These are phyloP conservation scores for Mimosa bimucronata DNA, from an alignment of 306 rosid genomes.

Conservation along the genomic window DNA sequence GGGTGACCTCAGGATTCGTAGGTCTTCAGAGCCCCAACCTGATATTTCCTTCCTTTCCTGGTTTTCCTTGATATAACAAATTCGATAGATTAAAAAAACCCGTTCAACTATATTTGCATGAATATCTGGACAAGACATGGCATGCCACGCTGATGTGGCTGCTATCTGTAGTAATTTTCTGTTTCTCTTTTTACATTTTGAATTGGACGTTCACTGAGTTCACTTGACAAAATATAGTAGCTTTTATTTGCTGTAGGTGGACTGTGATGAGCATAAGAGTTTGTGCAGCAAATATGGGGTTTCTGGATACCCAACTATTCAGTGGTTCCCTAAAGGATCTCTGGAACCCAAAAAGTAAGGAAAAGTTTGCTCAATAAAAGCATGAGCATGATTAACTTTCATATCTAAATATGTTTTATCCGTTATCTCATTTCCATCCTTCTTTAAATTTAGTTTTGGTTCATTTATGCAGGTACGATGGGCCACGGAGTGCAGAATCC, in stretches of 20 bases:
- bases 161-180: constrained; percentile 14
- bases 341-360: constrained; percentile 95
- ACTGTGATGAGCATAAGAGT: constrained; percentile 61
- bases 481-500: constrained; percentile 80
- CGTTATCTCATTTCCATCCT: constrained; percentile 2
- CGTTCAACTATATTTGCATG: not conserved
- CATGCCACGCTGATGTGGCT: not conserved
- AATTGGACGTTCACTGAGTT: not conserved
- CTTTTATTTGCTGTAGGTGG: constrained; percentile 52
- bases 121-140: not conserved
- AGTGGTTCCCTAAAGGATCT: constrained; percentile 96
- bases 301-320: constrained; percentile 91
- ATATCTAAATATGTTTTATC: constrained; percentile 19
- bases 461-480: constrained; percentile 69
- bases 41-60: not conserved
- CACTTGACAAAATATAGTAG: constrained; percentile 15
- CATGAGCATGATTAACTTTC: constrained; percentile 18
- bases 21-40: constrained; percentile 5
- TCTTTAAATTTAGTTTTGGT: constrained; percentile 30
- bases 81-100: not conserved
- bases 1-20: constrained; percentile 9
- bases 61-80: not conserved
- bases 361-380: not conserved
- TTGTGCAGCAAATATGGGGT: constrained; percentile 54
- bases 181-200: constrained; percentile 10